Conservation (phyloP, 2,329 filamentous ascomycete species). For the Colletotrichum tofieldiae region DNA sequence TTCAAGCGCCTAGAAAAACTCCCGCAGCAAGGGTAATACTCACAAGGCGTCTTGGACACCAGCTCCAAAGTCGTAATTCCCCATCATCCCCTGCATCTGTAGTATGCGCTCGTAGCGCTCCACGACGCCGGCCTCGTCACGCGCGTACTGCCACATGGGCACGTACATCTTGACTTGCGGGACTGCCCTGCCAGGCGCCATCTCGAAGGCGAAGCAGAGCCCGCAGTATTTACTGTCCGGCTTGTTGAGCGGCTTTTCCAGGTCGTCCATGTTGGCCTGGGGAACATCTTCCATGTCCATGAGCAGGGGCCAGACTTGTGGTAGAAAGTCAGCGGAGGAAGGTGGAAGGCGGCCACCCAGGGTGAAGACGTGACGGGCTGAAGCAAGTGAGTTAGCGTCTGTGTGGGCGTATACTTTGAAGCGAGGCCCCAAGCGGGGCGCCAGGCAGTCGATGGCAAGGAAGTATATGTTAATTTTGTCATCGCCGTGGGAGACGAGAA, state of each 20-base stretch:
- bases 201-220: conserved; percentile 42
- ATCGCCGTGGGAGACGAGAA: not conserved
- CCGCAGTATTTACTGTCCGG: not conserved
- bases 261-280: not conserved
- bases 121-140: conserved; percentile 11
- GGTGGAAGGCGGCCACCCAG: conserved; percentile 8
- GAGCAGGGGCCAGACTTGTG: conserved; percentile 5
- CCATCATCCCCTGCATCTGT: conserved; percentile 18
- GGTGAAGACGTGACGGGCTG: conserved; percentile 1
- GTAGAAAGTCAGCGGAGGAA: not conserved
- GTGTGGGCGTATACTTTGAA: conserved; percentile 10
- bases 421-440: conserved; percentile 3
- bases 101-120: conserved; percentile 22
- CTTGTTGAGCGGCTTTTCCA: conserved; percentile 7
- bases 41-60: conserved; percentile 26
- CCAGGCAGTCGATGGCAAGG: conserved; percentile 33
- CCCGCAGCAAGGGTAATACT: not conserved
- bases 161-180: conserved; percentile 47
- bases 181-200: conserved; percentile 39
- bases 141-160: conserved; percentile 44
- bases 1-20: not conserved
- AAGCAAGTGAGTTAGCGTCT: not conserved
- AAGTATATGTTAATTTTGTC: conserved; percentile 1
- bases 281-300: conserved; percentile 17
- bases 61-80: conserved; percentile 11